Base-by-base conservation (phyloP, 78 protist species). In the Dictyostelium capitatum region DNA sequence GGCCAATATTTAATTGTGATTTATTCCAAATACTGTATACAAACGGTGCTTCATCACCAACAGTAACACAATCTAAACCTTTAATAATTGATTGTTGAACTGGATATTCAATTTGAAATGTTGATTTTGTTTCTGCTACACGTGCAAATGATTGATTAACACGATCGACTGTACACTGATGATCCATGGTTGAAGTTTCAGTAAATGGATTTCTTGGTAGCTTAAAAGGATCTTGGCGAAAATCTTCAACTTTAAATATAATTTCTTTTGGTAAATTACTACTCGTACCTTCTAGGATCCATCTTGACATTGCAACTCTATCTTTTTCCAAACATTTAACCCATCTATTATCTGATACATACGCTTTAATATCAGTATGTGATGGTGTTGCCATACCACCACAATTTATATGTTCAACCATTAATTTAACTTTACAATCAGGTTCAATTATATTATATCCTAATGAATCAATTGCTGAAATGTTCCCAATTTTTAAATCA, bases 301-400 rank as follows among this genome's bases (percentile, higher is more conserved):
- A 90, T 32, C 69, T 79, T 56, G 79, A 67, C 41, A 90, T 43
- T 56, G 82, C 50, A 43, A 90, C 89, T 25, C 95, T 25, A 30
- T 67, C 80, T 37, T 23, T 37, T 2, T 48, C 46, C 1, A 23
- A 62, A 67, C 95, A 90, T 19, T 19, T 41, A 0, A 90, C 89
- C 95, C 95, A 90, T 25, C 70, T 17, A 48, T 79, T 80, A 51
- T 90, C 80, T 1, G 47, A 37, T n/a, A 90, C 32, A 48, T 80
- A 90, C 8, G 89, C 48, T 54, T 53, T 23, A 25, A 90, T 90
- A 37, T 37, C 30, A 30, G 79, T 87, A 28, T 67, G 62, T 28
- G 87, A 80, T 28, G 95, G 95, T 62, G 95, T 90, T 28, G 95
- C 89, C 95, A 90, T 90, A 50, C 89, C 89, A 47, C 89, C 95